Base-by-base conservation (phyloP, 1,284 basidiomycete species). In the Ceratobasidium sp. region DNA sequence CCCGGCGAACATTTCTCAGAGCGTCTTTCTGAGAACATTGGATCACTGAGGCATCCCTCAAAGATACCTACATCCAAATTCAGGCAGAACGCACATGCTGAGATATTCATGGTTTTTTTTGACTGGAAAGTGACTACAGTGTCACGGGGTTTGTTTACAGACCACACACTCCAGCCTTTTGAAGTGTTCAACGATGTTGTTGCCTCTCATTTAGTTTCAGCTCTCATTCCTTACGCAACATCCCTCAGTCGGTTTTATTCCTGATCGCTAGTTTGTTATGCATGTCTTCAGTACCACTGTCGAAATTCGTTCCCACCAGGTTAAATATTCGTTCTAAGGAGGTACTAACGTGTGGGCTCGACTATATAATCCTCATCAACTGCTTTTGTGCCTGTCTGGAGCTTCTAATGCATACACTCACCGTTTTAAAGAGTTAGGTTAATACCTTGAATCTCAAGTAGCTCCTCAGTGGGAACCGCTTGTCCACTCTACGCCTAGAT, bases 321-420 rank as follows among this genome's bases (percentile, higher is more conserved):
- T 92, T 95, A 81, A 98, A 94, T 50, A 99, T 88, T 40, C 96
- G 85, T 70, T 91, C 89, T 70, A 99, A 0, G 96, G 94, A 3
- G 94, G 94, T 58, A 98, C 92, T 56, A 99, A 84, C 20, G 94
- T 88, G 55, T 87, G 84, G 0, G 86, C 86, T n/a, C n/a, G 74
- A 99, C 96, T 77, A 99, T 98, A 79, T 98, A 98, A n/a, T 84
- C 78, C 2, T 88, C 88, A 76, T 97, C 93, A 29, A 96, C n/a
- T 83, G 12, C 85, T 86, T 47, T 88, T 80, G 43, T 84, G 80
- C 47, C 87, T 90, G n/a, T 7, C 10, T 10, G 22, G 10, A 20
- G 6, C 20, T 12, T 75, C 8, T 53, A n/a, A n/a, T n/a, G n/a
- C n/a, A 29, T 13, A 22, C 35, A 29, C 10, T 49, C 40, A 42